Conservation (phyloP, 176 grass and related monocot species). For the Eragrostis nindensis region DNA sequence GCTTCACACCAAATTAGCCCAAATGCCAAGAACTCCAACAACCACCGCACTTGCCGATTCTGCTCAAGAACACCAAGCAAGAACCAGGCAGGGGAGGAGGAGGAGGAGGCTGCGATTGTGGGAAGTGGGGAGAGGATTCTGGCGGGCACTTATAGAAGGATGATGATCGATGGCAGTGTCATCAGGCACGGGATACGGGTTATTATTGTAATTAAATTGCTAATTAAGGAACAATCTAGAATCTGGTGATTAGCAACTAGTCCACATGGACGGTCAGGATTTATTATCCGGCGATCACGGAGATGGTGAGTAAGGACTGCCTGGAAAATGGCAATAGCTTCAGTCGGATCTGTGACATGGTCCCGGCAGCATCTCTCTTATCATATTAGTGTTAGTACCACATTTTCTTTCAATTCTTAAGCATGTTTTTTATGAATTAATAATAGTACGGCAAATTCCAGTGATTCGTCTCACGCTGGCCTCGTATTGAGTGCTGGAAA, state of each 20-base stretch:
- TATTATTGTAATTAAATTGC: not conserved
- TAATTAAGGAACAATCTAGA: conserved; percentile 1
- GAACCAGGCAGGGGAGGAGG: not conserved
- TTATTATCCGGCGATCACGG: not conserved
- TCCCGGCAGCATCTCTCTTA: not conserved
- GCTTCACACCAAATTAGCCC: not conserved
- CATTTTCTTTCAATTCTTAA: not conserved
- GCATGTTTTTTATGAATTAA: too few species aligned
- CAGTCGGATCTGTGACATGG: not conserved
- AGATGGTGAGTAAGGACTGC: not conserved
- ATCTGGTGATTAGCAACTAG: not conserved
- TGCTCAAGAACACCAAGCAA: not conserved
- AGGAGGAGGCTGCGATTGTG: conserved; percentile 1
- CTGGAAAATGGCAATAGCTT: not conserved
- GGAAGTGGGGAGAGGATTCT: not conserved
- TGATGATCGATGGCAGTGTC: not conserved
- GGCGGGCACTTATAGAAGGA: conserved; percentile 24
- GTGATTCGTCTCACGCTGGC: too few species aligned
- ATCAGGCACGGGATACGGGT: not conserved
- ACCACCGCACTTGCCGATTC: not conserved
- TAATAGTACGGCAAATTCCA: too few species aligned
- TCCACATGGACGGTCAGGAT: not conserved
- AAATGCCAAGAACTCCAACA: not conserved
- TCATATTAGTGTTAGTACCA: not conserved
- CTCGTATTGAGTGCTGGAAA: too few species aligned